These are phyloP conservation scores for Hebeloma cylindrosporum DNA, from an alignment of 768 basidiomycete species.

Conservation along the genomic window DNA sequence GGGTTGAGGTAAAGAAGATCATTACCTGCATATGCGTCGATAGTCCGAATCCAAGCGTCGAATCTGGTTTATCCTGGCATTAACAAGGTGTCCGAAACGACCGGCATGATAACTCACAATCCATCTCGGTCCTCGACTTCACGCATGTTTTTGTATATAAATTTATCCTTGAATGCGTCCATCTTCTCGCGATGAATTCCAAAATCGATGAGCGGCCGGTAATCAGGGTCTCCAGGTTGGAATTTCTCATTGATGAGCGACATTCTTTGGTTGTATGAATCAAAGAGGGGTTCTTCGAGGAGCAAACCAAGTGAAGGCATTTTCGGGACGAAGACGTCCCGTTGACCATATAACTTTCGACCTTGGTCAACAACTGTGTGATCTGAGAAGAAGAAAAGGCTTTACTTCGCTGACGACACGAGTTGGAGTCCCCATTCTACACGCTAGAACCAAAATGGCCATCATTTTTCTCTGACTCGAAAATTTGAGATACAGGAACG, in stretches of 20 bases:
- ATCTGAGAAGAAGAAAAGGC: background rate
- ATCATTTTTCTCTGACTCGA: constrained; percentile 92
- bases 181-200: constrained; percentile 65
- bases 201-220: constrained; percentile 74
- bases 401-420: constrained; percentile 74
- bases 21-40: constrained; percentile 74
- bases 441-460: constrained; percentile 74
- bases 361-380: background rate
- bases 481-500: constrained; percentile 5
- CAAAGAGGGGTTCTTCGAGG: constrained; percentile 83
- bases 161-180: constrained; percentile 77
- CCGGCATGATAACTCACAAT: constrained; percentile 49
- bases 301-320: constrained; percentile 94
- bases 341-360: constrained; percentile 71
- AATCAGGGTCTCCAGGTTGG: constrained; percentile 54
- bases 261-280: constrained; percentile 70
- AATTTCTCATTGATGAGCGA: constrained; percentile 49
- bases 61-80: constrained; percentile 45
- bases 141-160: constrained; percentile 88
- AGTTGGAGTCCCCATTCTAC: constrained; percentile 73
- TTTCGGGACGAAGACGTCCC: constrained; percentile 83
- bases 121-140: constrained; percentile 76
- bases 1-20: constrained; percentile 80
- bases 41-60: constrained; percentile 78
- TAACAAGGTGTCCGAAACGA: background rate